These are phyloP conservation scores for Chimonanthus salicifolius DNA, from an alignment of 164 flowering plant species.

Conservation along the genomic window DNA sequence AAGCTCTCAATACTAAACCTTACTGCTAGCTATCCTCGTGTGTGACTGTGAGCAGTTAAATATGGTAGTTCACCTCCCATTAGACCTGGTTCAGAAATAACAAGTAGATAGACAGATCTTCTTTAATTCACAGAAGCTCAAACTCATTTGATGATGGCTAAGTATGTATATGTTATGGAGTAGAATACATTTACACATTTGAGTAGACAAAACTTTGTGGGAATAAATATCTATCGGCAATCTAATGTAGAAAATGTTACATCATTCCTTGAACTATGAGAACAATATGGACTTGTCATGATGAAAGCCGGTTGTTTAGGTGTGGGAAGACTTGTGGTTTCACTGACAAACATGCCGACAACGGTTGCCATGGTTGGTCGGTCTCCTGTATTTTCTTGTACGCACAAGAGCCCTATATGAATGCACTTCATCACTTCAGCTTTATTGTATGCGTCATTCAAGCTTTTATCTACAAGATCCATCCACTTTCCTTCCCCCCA, in stretches of 20 bases:
- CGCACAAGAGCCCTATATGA: conserved; percentile 26
- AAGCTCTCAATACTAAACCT: too few species aligned
- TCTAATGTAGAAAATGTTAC: background rate
- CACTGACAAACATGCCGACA: conserved; percentile 14
- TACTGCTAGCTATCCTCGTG: too few species aligned
- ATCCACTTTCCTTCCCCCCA: background rate
- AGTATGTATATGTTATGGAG: too few species aligned
- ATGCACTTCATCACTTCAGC: conserved; percentile 16
- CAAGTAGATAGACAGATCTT: too few species aligned
- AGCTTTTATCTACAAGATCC: background rate
- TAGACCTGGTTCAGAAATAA: too few species aligned
- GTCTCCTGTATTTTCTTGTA: conserved; percentile 21
- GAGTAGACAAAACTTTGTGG: background rate
- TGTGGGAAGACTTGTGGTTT: background rate
- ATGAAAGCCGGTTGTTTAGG: conserved; percentile 1
- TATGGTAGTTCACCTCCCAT: too few species aligned
- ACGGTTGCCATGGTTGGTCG: conserved; percentile 22
- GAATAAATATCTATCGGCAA: background rate
- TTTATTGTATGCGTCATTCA: background rate
- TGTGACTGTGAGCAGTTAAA: too few species aligned
- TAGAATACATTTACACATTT: too few species aligned
- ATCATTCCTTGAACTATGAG: background rate
- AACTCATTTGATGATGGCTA: too few species aligned
- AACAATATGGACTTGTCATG: background rate
- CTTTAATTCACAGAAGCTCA: too few species aligned